A percentile compares a stretch with the other conserved stretches of the same genome.
phyloP scores from a whole-genome alignment of 768 basidiomycete species.

The Rhizopogon vesiculosus region DNA sequence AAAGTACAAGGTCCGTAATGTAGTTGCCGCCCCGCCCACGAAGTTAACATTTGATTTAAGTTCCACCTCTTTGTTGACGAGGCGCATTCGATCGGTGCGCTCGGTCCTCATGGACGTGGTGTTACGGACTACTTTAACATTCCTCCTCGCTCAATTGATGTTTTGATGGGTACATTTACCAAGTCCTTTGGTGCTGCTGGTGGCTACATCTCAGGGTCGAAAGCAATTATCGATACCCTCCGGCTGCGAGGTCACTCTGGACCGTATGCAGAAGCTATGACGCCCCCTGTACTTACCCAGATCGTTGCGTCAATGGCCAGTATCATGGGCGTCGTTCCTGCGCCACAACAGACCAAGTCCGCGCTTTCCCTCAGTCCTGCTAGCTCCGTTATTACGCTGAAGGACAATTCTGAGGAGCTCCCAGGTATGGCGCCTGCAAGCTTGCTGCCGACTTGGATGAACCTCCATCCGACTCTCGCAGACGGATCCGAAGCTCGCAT shows the following conservation, averaged over 20 bases:
- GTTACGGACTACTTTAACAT: constrained; percentile 93
- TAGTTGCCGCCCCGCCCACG: not conserved
- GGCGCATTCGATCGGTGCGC: constrained; percentile 94
- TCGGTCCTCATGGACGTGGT: constrained; percentile 93
- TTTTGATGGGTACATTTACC: constrained; percentile 99
- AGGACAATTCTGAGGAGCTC: constrained; percentile 35
- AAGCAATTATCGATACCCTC: constrained; percentile 73
- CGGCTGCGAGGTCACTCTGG: constrained; percentile 79
- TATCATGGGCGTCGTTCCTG: constrained; percentile 81
- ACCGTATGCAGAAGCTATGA: constrained; percentile 85
- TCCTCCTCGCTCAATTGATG: constrained; percentile 75
- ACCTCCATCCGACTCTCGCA: constrained; percentile 63
- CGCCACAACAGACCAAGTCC: constrained; percentile 29
- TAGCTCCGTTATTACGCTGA: constrained; percentile 21
- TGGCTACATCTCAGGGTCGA: constrained; percentile 89
- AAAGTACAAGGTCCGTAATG: constrained; percentile 79
- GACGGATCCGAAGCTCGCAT: constrained; percentile 82
- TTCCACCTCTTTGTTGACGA: constrained; percentile 97
- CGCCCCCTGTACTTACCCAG: constrained; percentile 89
- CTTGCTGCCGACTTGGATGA: constrained; percentile 73
- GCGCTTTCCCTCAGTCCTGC: constrained; percentile 30
- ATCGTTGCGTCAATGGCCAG: constrained; percentile 90
- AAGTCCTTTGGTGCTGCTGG: constrained; percentile 93
- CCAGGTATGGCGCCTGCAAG: constrained; percentile 68
- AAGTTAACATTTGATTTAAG: constrained; percentile 34